phyloP scores from a whole-genome alignment of 768 basidiomycete species.

The Hortiboletus campestris region DNA sequence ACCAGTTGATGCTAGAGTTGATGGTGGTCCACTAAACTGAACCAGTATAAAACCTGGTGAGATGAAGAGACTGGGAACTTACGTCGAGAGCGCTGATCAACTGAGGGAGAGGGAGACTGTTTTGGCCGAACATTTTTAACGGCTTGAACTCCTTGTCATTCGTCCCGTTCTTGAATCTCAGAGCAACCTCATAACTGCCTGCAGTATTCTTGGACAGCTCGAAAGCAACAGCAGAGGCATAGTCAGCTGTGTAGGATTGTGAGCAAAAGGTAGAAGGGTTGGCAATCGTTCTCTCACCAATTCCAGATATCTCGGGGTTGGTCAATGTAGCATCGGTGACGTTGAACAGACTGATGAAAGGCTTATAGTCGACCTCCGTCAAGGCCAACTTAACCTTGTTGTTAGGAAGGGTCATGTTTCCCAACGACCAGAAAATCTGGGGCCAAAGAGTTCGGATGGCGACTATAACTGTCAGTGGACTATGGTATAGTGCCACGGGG shows the following conservation, averaged over 20 bases:
- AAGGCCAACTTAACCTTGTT: constrained; percentile 77
- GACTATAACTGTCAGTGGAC: constrained; percentile 43
- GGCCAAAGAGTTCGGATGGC: constrained; percentile 76
- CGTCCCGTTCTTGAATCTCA: constrained; percentile 85
- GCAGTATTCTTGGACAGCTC: constrained; percentile 63
- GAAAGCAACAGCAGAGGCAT: constrained; percentile 67
- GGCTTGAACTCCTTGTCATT: constrained; percentile 48
- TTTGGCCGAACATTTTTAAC: constrained; percentile 62
- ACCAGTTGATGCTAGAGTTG: constrained; percentile 36
- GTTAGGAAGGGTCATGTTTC: constrained; percentile 70
- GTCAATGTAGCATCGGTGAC: constrained; percentile 62
- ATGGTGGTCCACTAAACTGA: constrained; percentile 23
- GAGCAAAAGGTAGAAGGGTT: background rate
- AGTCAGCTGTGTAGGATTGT: constrained; percentile 54
- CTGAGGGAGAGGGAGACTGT: constrained; percentile 21
- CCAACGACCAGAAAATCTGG: constrained; percentile 67
- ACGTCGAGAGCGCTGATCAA: constrained; percentile 22
- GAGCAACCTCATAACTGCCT: constrained; percentile 70
- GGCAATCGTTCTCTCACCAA: constrained; percentile 47
- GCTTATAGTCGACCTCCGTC: constrained; percentile 80
- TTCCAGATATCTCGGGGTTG: constrained; percentile 58
- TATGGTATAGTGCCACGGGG: background rate
- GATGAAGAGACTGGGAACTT: background rate
- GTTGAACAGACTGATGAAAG: constrained; percentile 84
- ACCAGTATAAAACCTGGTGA: background rate